A percentile compares a stretch with the other conserved stretches of the same genome.
These are phyloP conservation scores for Rhododendron vialii DNA, from an alignment of 148 eudicot genomes.

Conservation along the genomic window DNA sequence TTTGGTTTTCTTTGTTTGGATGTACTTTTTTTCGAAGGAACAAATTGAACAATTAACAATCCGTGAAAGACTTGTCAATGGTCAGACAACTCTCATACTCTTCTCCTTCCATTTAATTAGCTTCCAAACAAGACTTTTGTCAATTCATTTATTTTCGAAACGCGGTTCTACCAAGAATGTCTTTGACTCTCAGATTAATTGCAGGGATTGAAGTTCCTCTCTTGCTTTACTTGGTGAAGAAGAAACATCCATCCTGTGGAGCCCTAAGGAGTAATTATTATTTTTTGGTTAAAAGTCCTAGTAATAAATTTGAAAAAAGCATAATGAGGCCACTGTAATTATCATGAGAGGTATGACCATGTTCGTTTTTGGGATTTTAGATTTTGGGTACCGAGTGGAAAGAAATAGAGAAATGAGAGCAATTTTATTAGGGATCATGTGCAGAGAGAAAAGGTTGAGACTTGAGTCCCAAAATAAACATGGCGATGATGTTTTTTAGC, in stretches of 20 bases:
- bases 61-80: neutral
- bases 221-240: neutral
- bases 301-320: too few relatives aligned
- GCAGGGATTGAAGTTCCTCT: neutral
- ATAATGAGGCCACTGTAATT: neutral
- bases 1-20: neutral
- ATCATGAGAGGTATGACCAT: neutral
- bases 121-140: constrained; percentile 1
- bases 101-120: neutral
- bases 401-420: too few relatives aligned
- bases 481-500: too few relatives aligned
- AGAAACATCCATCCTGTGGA: neutral
- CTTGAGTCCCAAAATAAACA: too few relatives aligned
- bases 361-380: too few relatives aligned
- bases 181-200: neutral
- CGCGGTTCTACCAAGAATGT: neutral
- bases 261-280: neutral
- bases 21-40: neutral
- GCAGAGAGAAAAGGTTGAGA: too few relatives aligned
- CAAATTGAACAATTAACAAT: neutral
- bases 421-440: too few relatives aligned
- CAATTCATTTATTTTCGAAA: neutral
- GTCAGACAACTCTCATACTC: neutral
- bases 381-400: too few relatives aligned
- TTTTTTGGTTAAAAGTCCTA: too few relatives aligned